Conservation (phyloP, 768 basidiomycete species). For the Pleurotus pulmonarius region DNA sequence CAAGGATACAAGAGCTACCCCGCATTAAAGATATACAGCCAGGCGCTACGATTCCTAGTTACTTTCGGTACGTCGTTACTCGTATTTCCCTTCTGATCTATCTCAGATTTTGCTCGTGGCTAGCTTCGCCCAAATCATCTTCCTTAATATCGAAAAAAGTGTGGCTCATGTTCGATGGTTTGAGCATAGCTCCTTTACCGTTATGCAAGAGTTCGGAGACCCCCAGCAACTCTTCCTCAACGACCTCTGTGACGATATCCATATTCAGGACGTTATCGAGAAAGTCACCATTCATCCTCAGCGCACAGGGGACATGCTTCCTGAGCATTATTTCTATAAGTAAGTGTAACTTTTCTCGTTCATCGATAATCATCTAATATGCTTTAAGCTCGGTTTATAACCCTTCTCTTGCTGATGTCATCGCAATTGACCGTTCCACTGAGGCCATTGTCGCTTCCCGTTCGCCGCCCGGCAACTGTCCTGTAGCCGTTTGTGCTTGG, state of each 20-base stretch:
- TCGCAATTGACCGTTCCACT: constrained; percentile 29
- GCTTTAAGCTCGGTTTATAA: constrained; percentile 48
- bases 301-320: constrained; percentile 18
- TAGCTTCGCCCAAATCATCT: constrained; percentile 70
- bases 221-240: constrained; percentile 65
- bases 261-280: constrained; percentile 37
- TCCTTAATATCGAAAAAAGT: constrained; percentile 38
- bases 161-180: constrained; percentile 71
- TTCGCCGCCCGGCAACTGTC: constrained; percentile 50
- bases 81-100: neutral
- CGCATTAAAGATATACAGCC: constrained; percentile 28
- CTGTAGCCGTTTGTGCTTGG: constrained; percentile 34
- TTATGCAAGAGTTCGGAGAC: constrained; percentile 57
- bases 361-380: constrained; percentile 6
- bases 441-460: constrained; percentile 18
- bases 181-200: constrained; percentile 60
- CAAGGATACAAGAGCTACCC: constrained; percentile 28
- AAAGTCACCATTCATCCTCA: constrained; percentile 43
- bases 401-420: constrained; percentile 40
- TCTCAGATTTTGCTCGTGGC: too few relatives aligned
- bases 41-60: constrained; percentile 43
- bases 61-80: constrained; percentile 53
- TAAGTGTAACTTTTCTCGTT: constrained; percentile 19
- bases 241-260: constrained; percentile 44
- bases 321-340: constrained; percentile 57